These are phyloP conservation scores for Candida jianshihensis DNA, from an alignment of 805 yeast genomes.

Conservation along the genomic window DNA sequence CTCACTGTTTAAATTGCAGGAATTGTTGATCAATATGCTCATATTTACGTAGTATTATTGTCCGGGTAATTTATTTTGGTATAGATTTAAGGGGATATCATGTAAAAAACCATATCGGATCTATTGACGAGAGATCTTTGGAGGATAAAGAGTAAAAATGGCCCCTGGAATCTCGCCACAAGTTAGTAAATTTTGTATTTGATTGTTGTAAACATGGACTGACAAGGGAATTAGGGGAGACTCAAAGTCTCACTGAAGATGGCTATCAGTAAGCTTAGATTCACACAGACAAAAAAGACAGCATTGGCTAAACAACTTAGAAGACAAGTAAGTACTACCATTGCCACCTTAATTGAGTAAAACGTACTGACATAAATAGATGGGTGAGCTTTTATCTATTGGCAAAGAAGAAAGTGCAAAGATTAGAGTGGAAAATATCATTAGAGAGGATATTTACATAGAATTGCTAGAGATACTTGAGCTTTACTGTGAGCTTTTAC, in stretches of 20 bases:
- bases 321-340: slow-evolving; percentile 32
- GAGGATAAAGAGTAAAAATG: slow-evolving; percentile 9
- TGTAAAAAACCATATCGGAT: no score
- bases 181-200: slow-evolving; percentile 11
- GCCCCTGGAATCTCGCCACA: slow-evolving; percentile 23
- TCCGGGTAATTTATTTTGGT: no score
- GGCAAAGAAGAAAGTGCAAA: slow-evolving; percentile 80
- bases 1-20: slow-evolving; percentile 33
- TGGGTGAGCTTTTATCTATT: slow-evolving; percentile 59
- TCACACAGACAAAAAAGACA: slow-evolving; percentile 61
- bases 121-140: no score
- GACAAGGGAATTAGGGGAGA: slow-evolving; percentile 17
- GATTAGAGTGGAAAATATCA: slow-evolving; percentile 77
- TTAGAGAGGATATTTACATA: slow-evolving; percentile 72
- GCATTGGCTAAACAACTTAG: slow-evolving; percentile 74
- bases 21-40: no score
- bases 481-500: slow-evolving; percentile 70
- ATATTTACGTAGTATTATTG: no score
- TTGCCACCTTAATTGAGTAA: no score
- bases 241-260: slow-evolving; percentile 39
- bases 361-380: slow-evolving; percentile 27
- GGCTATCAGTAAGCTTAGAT: slow-evolving; percentile 62
- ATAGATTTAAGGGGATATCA: no score
- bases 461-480: slow-evolving; percentile 77
- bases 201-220: background rate